Conservation (phyloP, 495 filamentous ascomycete genomes). For the Xylaria intraflava region DNA sequence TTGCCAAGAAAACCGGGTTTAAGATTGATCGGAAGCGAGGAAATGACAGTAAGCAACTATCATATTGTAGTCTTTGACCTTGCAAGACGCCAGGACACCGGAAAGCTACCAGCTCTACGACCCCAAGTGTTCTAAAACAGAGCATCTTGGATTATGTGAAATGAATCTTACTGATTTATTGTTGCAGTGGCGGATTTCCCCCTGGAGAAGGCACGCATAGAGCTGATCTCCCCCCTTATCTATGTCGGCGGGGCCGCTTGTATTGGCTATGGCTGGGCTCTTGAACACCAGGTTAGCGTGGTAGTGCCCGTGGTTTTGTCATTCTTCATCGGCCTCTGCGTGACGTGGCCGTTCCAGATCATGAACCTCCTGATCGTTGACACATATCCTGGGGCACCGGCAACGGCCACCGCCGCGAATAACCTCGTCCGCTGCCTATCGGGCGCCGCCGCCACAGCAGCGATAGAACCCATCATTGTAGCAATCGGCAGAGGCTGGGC, state of each 20-base stretch:
- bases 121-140: no score
- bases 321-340: constrained; percentile 47
- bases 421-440: constrained; percentile 41
- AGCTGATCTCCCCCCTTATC: constrained; percentile 47
- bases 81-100: background rate
- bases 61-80: background rate
- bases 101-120: no score
- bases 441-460: constrained; percentile 38
- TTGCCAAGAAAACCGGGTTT: constrained; percentile 42
- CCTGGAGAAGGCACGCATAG: constrained; percentile 56
- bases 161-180: constrained; percentile 31
- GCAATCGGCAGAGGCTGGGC: constrained; percentile 42
- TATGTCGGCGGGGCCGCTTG: constrained; percentile 33
- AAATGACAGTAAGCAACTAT: constrained; percentile 19
- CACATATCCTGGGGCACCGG: constrained; percentile 38
- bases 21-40: constrained; percentile 45
- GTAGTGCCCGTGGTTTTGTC: constrained; percentile 48
- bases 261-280: constrained; percentile 53
- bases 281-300: constrained; percentile 40
- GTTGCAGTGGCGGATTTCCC: constrained; percentile 42
- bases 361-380: constrained; percentile 44
- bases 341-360: constrained; percentile 49
- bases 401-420: constrained; percentile 42
- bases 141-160: background rate
- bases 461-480: constrained; percentile 38